These are phyloP conservation scores for Phaeosphaeriaceae sp. DNA, from an alignment of 2,329 filamentous ascomycete species.

Conservation along the genomic window DNA sequence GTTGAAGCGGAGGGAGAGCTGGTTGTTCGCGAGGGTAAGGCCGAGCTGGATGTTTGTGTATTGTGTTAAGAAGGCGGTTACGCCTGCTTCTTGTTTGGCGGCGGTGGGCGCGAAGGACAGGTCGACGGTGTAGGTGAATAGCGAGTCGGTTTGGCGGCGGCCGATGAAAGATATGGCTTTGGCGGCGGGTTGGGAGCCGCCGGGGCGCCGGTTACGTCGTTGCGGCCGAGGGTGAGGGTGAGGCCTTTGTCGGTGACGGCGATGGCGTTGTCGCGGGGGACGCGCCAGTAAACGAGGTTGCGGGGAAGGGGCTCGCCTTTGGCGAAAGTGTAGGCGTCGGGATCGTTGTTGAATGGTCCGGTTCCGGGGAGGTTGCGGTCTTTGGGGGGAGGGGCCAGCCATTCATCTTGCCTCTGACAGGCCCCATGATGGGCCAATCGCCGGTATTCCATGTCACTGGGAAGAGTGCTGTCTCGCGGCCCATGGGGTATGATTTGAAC, in stretches of 20 bases:
- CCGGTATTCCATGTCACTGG: conserved; percentile 33
- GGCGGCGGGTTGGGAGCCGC: conserved; percentile 51
- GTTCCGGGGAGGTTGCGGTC: conserved; percentile 45
- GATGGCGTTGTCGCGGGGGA: conserved; percentile 49
- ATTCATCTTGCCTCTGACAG: conserved; percentile 53
- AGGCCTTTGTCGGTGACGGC: conserved; percentile 13
- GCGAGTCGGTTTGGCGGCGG: conserved; percentile 59
- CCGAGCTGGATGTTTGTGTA: conserved; percentile 59
- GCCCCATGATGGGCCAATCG: conserved; percentile 54
- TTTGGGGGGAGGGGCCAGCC: conserved; percentile 49
- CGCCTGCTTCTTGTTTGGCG: conserved; percentile 57
- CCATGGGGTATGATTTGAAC: conserved; percentile 30
- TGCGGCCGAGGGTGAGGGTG: conserved; percentile 51
- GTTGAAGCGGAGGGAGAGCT: conserved; percentile 52
- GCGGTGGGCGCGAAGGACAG: conserved; percentile 43
- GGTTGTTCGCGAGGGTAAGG: conserved; percentile 20
- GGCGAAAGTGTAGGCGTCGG: conserved; percentile 56
- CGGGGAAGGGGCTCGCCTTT: conserved; percentile 53
- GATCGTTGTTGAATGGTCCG: conserved; percentile 49
- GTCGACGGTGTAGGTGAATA: conserved; percentile 60
- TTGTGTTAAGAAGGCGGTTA: conserved; percentile 60
- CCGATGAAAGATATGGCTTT: conserved; percentile 60
- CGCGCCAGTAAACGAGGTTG: conserved; percentile 64
- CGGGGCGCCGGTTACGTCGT: conserved; percentile 61
- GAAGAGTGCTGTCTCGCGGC: conserved; percentile 32